Evolutionary conservation across 176 grass and related monocot species (phyloP).

Genomic region (Aegilops umbellulata): DNA sequence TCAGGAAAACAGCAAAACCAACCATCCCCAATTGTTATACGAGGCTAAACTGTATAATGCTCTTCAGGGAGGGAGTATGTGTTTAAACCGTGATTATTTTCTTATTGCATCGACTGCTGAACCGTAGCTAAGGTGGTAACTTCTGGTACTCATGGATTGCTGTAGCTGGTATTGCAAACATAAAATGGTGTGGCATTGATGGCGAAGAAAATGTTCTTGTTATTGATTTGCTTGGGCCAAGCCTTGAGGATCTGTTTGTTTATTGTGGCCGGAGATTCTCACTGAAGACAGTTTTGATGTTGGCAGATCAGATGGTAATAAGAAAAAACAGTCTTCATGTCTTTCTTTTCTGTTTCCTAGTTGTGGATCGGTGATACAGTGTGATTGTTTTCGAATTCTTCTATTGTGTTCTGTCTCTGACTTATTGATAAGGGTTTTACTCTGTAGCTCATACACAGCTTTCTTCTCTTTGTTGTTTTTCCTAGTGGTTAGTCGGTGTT

Average conservation of each 20-base stretch:
- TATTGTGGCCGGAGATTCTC: constrained; percentile 81
- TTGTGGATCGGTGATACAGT: not conserved
- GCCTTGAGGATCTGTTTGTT: constrained; percentile 79
- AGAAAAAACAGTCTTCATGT: not conserved
- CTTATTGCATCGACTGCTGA: not conserved
- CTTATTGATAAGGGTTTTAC: not conserved
- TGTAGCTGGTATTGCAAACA: constrained; percentile 81
- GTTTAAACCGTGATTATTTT: not conserved
- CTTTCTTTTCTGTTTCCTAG: not conserved
- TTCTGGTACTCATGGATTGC: constrained; percentile 22
- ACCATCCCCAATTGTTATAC: constrained; percentile 79
- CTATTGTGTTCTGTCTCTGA: not conserved
- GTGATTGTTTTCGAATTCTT: not conserved
- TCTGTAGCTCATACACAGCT: not conserved
- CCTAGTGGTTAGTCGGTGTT: not conserved
- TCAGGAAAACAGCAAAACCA: constrained; percentile 80
- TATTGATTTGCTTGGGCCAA: constrained; percentile 81
- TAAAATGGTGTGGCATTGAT: constrained; percentile 74
- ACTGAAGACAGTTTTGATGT: constrained; percentile 79
- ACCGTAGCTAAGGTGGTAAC: constrained; percentile 2
- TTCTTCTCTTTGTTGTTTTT: not conserved
- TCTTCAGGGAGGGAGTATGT: constrained; percentile 81
- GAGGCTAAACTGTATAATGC: constrained; percentile 83
- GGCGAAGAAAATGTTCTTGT: constrained; percentile 86
- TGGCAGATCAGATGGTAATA: constrained; percentile 88